Conservation (phyloP, 768 basidiomycete genomes). For the Tricholoma bakamatsutake region DNA sequence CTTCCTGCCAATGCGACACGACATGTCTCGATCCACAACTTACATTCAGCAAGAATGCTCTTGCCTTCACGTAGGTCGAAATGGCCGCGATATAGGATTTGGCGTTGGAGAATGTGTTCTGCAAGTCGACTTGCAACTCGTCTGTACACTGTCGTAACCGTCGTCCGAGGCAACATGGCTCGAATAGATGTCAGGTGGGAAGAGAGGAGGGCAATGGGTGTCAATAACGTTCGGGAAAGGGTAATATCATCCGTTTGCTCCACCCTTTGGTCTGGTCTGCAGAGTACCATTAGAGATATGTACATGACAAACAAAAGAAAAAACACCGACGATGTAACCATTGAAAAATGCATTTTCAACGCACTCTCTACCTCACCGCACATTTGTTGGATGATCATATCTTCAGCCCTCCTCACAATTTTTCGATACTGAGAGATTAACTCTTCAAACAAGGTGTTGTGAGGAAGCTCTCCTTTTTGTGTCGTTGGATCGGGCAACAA, state of each 20-base stretch:
- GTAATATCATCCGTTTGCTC: slow-evolving; percentile 32
- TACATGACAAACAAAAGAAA: not conserved
- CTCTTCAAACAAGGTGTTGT: slow-evolving; percentile 76
- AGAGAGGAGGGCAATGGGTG: slow-evolving; percentile 74
- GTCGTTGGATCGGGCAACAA: slow-evolving; percentile 44
- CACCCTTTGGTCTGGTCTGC: slow-evolving; percentile 15
- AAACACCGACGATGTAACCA: slow-evolving; percentile 36
- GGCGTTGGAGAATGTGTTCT: slow-evolving; percentile 77
- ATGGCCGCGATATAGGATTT: slow-evolving; percentile 72
- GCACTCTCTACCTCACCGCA: slow-evolving; percentile 75
- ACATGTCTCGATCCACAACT: slow-evolving; percentile 81
- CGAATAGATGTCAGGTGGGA: slow-evolving; percentile 70
- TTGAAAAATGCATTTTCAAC: slow-evolving; percentile 66
- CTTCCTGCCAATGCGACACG: slow-evolving; percentile 47
- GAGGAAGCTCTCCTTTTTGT: slow-evolving; percentile 29
- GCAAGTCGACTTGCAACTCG: slow-evolving; percentile 64
- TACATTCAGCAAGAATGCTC: slow-evolving; percentile 62
- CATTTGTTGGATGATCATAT: slow-evolving; percentile 81
- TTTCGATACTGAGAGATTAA: slow-evolving; percentile 59
- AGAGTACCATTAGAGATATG: not conserved
- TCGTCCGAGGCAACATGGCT: slow-evolving; percentile 51
- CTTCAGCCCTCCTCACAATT: slow-evolving; percentile 68
- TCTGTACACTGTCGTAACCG: slow-evolving; percentile 64
- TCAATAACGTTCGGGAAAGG: slow-evolving; percentile 66
- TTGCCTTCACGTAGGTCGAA: slow-evolving; percentile 57